These are phyloP conservation scores for Cordyceps javanica DNA, from an alignment of 2,329 filamentous ascomycete species.

Conservation along the genomic window DNA sequence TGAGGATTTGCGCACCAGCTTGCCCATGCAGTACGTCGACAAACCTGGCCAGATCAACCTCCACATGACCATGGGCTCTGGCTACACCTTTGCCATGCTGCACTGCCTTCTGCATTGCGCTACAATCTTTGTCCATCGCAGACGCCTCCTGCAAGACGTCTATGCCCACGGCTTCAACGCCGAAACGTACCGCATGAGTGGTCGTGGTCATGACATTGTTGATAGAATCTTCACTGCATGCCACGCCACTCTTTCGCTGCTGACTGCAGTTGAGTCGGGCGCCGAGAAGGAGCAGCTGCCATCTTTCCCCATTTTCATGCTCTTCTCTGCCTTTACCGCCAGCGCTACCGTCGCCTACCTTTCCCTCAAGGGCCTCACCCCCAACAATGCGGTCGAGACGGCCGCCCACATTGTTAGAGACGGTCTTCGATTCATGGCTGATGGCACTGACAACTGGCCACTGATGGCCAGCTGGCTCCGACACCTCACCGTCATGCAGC, in stretches of 20 bases:
- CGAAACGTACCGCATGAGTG: constrained; percentile 46
- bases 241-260: constrained; percentile 51
- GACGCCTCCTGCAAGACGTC: constrained; percentile 52
- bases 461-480: constrained; percentile 54
- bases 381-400: constrained; percentile 49
- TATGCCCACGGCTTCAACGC: constrained; percentile 45
- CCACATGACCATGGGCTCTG: constrained; percentile 59
- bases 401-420: constrained; percentile 52
- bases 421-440: constrained; percentile 52
- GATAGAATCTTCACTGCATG: constrained; percentile 53
- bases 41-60: constrained; percentile 56
- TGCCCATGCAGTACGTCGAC: constrained; percentile 55
- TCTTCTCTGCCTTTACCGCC: constrained; percentile 56
- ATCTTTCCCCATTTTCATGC: constrained; percentile 59
- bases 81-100: constrained; percentile 57
- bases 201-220: constrained; percentile 46
- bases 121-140: constrained; percentile 55
- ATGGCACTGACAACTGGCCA: constrained; percentile 54
- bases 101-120: constrained; percentile 56
- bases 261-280: constrained; percentile 49
- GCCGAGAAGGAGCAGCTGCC: constrained; percentile 52
- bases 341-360: constrained; percentile 56
- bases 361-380: constrained; percentile 55
- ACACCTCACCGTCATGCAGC: constrained; percentile 55
- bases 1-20: constrained; percentile 45